Base-by-base conservation (phyloP, 768 basidiomycete genomes). In the Xerocomellus intermedius region DNA sequence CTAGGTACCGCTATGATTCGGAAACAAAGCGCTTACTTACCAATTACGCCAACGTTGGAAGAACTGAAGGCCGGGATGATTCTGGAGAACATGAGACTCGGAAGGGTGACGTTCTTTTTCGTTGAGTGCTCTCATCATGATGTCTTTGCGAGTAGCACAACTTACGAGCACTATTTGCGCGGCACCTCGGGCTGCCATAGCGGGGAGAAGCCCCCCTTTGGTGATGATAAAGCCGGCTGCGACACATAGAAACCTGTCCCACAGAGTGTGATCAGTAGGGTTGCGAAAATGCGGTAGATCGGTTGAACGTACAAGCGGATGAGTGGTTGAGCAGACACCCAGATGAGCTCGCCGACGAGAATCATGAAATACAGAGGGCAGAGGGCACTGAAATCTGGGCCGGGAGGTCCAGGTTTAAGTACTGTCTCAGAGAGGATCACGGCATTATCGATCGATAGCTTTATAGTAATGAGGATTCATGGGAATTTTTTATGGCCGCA, bases 1-100 rank as follows among this genome's bases (percentile, higher is more conserved):
- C 14, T 52, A 0, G 10, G 33, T 13, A 33, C 14, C 13, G n/a
- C 1, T 8, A 33, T 13, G 16, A 42, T 46, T 19, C 21, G 4
- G 21, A n/a, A 48, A 52, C n/a, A 16, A 42, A 51, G n/a, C 51
- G 8, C 2, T 32, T 8, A 17, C 72, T 54, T 58, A 82, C 85
- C 84, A 30, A 88, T 64, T 5, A 79, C 77, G 30, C 68, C 50
- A 16, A 87, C 70, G 61, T 87, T 87, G 35, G 83, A 76, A 1
- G 79, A 59, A 9, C 75, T 79, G 57, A 89, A 86, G 2, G 85
- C 80, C 0, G 86, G 84, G 0, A 90, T 77, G 46, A 90, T 87
- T 57, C 82, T 86, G 8, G 85, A 86, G 68, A 90, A 88, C 74
- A 89, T 69, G 14, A 89, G 76, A 59, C 78, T 79, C 10, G 87